These are phyloP conservation scores for Lentinula detonsa DNA, from an alignment of 768 basidiomycete species.

Conservation along the genomic window DNA sequence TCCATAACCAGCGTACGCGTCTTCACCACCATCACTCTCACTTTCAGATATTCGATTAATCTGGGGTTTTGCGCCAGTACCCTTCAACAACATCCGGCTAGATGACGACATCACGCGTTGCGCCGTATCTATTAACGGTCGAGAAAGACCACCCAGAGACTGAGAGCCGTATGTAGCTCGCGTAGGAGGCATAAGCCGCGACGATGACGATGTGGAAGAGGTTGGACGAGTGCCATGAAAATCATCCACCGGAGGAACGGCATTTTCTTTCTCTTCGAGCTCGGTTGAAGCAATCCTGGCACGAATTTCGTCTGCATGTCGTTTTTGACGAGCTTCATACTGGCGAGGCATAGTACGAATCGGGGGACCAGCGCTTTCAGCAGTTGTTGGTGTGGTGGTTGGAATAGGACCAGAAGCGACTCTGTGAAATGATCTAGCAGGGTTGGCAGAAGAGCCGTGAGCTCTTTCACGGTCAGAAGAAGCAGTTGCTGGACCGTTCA, in stretches of 20 bases:
- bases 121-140: conserved; percentile 1
- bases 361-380: not conserved
- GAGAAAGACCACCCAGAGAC: not conserved
- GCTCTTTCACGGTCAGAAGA: conserved; percentile 16
- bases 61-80: conserved; percentile 15
- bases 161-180: conserved; percentile 4
- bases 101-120: not conserved
- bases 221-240: conserved; percentile 7
- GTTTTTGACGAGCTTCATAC: conserved; percentile 5
- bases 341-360: conserved; percentile 6
- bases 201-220: not conserved
- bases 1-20: conserved; percentile 24
- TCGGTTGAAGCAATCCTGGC: conserved; percentile 1
- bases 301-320: conserved; percentile 5
- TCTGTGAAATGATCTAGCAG: conserved; percentile 57
- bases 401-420: conserved; percentile 52
- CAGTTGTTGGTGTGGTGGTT: conserved; percentile 3
- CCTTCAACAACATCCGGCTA: conserved; percentile 6
- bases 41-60: conserved; percentile 45
- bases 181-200: not conserved
- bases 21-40: conserved; percentile 23
- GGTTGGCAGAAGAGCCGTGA: conserved; percentile 17
- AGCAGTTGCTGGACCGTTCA: conserved; percentile 25
- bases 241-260: conserved; percentile 9
- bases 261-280: conserved; percentile 12